These are phyloP conservation scores for Backusella mclennaniae DNA, from an alignment of 192 early-diverging fungal species.

Conservation along the genomic window DNA sequence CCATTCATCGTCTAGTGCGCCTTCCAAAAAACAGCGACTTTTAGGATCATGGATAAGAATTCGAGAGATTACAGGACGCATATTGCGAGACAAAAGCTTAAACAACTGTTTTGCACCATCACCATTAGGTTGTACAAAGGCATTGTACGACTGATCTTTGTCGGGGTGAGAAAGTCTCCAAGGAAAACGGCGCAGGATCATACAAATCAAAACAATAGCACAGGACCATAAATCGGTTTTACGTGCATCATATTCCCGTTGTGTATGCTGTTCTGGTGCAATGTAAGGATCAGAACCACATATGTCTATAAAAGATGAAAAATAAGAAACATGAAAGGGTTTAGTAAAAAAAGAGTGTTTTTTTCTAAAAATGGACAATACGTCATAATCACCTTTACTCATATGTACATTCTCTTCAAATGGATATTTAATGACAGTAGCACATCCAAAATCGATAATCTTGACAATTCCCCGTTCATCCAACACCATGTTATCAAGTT, in stretches of 20 bases:
- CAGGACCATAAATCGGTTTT: constrained; percentile 89
- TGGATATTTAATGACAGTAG: constrained; percentile 81
- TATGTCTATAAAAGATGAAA: constrained; percentile 49
- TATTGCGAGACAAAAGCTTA: constrained; percentile 56
- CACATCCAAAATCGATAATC: constrained; percentile 90
- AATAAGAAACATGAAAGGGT: neutral
- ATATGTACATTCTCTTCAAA: constrained; percentile 59
- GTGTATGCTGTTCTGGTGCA: constrained; percentile 81
- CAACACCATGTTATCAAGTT: constrained; percentile 84
- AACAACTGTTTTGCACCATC: constrained; percentile 48
- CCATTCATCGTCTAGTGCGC: constrained; percentile 75
- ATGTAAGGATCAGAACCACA: constrained; percentile 97
- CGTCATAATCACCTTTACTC: constrained; percentile 46
- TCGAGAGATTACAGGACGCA: constrained; percentile 53
- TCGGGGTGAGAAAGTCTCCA: constrained; percentile 61
- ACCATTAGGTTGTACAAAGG: constrained; percentile 40
- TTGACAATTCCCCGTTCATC: constrained; percentile 71
- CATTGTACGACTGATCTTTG: constrained; percentile 58
- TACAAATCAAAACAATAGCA: constrained; percentile 87
- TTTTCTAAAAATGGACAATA: neutral
- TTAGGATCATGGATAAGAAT: constrained; percentile 64
- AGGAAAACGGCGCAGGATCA: constrained; percentile 68
- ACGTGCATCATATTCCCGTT: constrained; percentile 81
- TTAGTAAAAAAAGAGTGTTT: neutral
- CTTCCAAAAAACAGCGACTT: constrained; percentile 57